Percentiles rank a stretch among this genome's conserved stretches.
These are phyloP conservation scores for Trichomonascaceae sp. DNA, from an alignment of 1,139 yeast species.

Conservation along the genomic window DNA sequence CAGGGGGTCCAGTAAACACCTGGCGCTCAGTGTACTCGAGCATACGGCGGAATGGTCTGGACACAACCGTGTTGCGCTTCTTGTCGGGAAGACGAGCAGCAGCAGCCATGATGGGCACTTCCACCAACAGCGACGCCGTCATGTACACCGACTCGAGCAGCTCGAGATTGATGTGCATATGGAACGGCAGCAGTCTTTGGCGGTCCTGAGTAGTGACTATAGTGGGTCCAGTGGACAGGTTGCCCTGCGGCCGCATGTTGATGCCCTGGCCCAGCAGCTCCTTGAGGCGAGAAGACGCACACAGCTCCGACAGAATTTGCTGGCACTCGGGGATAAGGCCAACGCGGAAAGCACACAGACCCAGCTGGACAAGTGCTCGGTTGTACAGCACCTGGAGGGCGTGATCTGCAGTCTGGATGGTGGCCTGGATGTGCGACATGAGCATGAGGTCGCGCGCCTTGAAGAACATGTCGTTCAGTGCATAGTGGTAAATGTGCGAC, in stretches of 20 bases:
- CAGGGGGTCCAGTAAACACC: conserved; percentile 96
- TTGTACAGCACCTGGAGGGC: conserved; percentile 83
- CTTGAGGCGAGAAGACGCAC: conserved; percentile 75
- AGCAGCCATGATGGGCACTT: conserved; percentile 79
- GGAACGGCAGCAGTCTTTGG: conserved; percentile 89
- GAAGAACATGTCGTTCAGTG: conserved; percentile 71
- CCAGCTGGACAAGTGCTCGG: conserved; percentile 91
- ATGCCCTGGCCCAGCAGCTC: conserved; percentile 92
- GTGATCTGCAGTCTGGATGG: conserved; percentile 76
- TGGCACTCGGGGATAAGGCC: conserved; percentile 83
- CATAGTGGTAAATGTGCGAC: conserved; percentile 78
- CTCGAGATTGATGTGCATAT: conserved; percentile 94
- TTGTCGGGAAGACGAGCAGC: conserved; percentile 31
- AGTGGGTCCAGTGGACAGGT: neutral
- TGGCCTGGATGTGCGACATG: conserved; percentile 69
- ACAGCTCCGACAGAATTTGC: conserved; percentile 77
- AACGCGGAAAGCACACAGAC: conserved; percentile 86
- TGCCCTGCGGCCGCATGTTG: conserved; percentile 44
- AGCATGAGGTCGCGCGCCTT: conserved; percentile 82
- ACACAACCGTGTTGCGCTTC: conserved; percentile 52
- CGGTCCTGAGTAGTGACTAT: conserved; percentile 47
- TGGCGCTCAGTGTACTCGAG: conserved; percentile 91
- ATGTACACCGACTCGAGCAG: conserved; percentile 87
- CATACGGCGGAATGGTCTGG: conserved; percentile 83
- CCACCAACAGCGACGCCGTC: conserved; percentile 81